Evolutionary conservation across 2,329 filamentous ascomycete genomes (phyloP), one percentile per base, ranked within the genome.

Genomic region (Colletotrichum spaethianum): DNA sequence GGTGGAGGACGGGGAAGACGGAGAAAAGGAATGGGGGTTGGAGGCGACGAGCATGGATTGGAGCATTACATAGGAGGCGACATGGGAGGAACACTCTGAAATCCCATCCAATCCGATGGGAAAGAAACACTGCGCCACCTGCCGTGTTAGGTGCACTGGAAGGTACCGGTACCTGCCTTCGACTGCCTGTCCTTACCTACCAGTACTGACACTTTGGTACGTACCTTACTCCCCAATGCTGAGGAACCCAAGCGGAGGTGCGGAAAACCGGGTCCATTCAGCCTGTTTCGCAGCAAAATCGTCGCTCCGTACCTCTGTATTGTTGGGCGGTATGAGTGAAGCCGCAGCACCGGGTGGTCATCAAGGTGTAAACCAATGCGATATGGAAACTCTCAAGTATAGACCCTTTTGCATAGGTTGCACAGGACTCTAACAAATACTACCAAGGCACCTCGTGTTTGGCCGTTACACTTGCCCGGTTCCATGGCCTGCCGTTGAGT

Each of bases 21-120:
- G 60, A 42, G 44, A 11, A 62, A 38, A n/a, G 31, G 28, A 33
- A 48, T 38, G 59, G 59, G 42, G 42, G 60, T 63, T n/a, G n/a
- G 57, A 26, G 59, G 16, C 14, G 42, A 14, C 23, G 12, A 5
- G 46, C 46, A 36, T 31, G 16, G 48, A 11, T 26, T 44, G 48
- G 48, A 40, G 26, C 33, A 36, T 33, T 1, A 33, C 5, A 8
- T 36, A 36, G 33, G 33, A 5, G 33, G 61, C n/a, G 48, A 53
- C 31, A n/a, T 23, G 8, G n/a, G 26, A 38, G 48, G 36, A 63
- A 53, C 16, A 38, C 48, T 23, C 33, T 20, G 48, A 33, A n/a
- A 44, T 60, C 16, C 38, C 38, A 60, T 60, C 36, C 26, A 33
- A 33, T 8, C 50, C 50, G 11, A 53, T 12, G 23, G 38, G 26